Conservation (phyloP, 2,329 filamentous ascomycete genomes). For the Cladosporium colombiae region DNA sequence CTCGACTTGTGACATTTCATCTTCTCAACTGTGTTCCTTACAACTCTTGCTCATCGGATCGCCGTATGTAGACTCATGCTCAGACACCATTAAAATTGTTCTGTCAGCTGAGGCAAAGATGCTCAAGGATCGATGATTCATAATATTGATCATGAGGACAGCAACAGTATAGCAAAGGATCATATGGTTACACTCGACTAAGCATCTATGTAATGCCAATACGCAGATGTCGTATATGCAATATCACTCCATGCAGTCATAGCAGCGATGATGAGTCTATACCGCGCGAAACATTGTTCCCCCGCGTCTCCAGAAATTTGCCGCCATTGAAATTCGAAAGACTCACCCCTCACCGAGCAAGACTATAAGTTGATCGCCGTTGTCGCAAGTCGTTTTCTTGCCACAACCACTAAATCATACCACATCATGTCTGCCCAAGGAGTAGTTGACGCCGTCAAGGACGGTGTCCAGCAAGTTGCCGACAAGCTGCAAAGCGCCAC, state of each 20-base stretch:
- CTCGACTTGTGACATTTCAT: neutral
- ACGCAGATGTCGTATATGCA: neutral
- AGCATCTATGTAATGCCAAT: neutral
- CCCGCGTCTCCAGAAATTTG: slow-evolving; percentile 8
- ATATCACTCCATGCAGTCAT: slow-evolving; percentile 1
- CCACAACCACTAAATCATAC: slow-evolving; percentile 5
- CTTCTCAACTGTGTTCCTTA: neutral
- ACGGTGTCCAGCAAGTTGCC: slow-evolving; percentile 37
- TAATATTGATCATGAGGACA: neutral
- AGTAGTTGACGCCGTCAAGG: slow-evolving; percentile 41
- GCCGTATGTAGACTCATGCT: neutral
- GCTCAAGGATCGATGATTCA: neutral
- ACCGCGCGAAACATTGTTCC: neutral
- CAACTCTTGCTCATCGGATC: neutral
- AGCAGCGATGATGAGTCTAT: slow-evolving; percentile 2
- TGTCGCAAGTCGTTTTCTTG: neutral
- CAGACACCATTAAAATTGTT: neutral
- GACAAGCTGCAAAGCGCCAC: slow-evolving; percentile 38
- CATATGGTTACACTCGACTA: neutral
- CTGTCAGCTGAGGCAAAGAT: neutral
- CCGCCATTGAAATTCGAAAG: slow-evolving; percentile 17
- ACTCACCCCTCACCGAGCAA: slow-evolving; percentile 12
- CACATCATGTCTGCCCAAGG: slow-evolving; percentile 38
- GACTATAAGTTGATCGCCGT: slow-evolving; percentile 10
- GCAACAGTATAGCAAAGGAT: neutral